Conservation (phyloP, 495 filamentous ascomycete species). For the Apiosordaria backusii region DNA sequence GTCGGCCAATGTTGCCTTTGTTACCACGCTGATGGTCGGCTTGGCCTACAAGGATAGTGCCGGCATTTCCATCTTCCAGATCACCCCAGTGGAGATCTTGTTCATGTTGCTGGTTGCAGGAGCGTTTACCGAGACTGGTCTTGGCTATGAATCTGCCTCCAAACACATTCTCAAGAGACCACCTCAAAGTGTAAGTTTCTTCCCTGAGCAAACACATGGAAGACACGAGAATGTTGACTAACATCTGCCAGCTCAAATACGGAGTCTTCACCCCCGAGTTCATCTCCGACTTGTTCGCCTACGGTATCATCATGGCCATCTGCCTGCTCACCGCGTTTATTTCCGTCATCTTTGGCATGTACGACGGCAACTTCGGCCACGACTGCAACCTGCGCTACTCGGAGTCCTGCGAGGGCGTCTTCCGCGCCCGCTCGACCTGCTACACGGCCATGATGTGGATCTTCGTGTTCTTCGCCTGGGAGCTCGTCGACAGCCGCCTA, state of each 20-base stretch:
- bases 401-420: slow-evolving; percentile 57
- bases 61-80: slow-evolving; percentile 66
- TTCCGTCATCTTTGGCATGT: slow-evolving; percentile 61
- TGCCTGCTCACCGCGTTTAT: slow-evolving; percentile 45
- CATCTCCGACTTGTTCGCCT: slow-evolving; percentile 68
- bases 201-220: neutral
- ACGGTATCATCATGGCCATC: slow-evolving; percentile 64
- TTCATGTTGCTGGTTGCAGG: slow-evolving; percentile 79
- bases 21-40: slow-evolving; percentile 63
- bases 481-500: slow-evolving; percentile 65
- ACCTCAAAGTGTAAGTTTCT: slow-evolving; percentile 48
- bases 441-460: slow-evolving; percentile 75
- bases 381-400: slow-evolving; percentile 62
- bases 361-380: slow-evolving; percentile 63
- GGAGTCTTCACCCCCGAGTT: slow-evolving; percentile 69
- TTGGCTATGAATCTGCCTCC: slow-evolving; percentile 66
- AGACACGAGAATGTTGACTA: neutral
- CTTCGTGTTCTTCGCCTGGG: slow-evolving; percentile 69
- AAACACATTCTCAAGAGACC: slow-evolving; percentile 68
- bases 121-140: slow-evolving; percentile 68
- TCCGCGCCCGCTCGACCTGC: slow-evolving; percentile 70
- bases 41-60: slow-evolving; percentile 65
- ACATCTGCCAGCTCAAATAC: slow-evolving; percentile 37
- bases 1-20: slow-evolving; percentile 70
- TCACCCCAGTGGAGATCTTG: slow-evolving; percentile 69